Conservation (phyloP, 768 basidiomycete species). For the Naganishia randhawae region DNA sequence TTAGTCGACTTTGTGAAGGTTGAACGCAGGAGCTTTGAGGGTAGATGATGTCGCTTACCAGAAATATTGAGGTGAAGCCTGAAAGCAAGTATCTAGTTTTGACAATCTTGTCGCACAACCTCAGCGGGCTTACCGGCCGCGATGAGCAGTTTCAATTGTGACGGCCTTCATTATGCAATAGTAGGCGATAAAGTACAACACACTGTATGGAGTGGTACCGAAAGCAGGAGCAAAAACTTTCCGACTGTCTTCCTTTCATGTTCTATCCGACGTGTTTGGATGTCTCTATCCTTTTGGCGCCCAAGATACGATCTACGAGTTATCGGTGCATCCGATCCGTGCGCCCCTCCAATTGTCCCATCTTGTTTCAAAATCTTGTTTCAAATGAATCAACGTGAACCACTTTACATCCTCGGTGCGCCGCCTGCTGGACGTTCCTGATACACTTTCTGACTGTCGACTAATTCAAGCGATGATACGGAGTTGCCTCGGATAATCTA, state of each 20-base stretch:
- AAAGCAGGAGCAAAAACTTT: not conserved
- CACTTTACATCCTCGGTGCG: slow-evolving; percentile 17
- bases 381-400: not conserved
- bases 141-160: not conserved
- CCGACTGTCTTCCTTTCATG: not conserved
- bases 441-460: slow-evolving; percentile 36
- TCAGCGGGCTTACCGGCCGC: not conserved
- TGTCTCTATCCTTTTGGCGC: not conserved
- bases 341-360: not conserved
- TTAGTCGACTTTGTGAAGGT: not conserved
- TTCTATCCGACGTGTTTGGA: not conserved
- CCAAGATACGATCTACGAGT: not conserved
- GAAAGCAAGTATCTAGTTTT: too few species aligned
- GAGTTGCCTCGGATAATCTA: slow-evolving; percentile 97
- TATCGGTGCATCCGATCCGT: not conserved
- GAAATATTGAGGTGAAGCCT: not conserved
- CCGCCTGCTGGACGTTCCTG: slow-evolving; percentile 17
- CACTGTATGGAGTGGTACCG: not conserved
- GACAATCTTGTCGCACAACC: too few species aligned
- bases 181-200: slow-evolving; percentile 6
- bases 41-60: not conserved
- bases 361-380: not conserved
- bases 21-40: not conserved
- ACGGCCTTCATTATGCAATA: not conserved
- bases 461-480: slow-evolving; percentile 82